Percentiles rank a stretch among this genome's conserved stretches.
phyloP scores from a whole-genome alignment of 177 flowering plant species.

The Tripterygium wilfordii region DNA sequence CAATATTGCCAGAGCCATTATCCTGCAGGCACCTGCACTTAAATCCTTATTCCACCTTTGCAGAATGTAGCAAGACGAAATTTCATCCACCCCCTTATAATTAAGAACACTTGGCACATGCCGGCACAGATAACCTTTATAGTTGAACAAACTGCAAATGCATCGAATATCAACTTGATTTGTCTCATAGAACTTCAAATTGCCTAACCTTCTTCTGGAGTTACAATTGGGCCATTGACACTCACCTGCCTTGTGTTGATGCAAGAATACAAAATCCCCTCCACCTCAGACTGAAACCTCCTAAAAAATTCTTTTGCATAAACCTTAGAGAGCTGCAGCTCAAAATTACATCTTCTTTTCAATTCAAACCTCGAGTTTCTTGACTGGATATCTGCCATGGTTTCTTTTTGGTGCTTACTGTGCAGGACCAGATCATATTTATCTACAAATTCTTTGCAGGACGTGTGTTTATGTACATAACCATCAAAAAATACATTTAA shows the following conservation, averaged over 20 bases:
- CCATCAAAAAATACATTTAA: constrained; percentile 31
- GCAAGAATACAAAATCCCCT: constrained; percentile 44
- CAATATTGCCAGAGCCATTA: constrained; percentile 8
- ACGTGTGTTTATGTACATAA: constrained; percentile 36
- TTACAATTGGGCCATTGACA: constrained; percentile 31
- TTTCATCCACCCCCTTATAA: constrained; percentile 42
- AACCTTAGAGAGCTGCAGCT: constrained; percentile 37
- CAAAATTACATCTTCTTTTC: constrained; percentile 36
- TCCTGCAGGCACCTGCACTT: constrained; percentile 19
- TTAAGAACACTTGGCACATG: constrained; percentile 43
- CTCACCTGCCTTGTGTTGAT: constrained; percentile 39
- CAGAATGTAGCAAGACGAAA: constrained; percentile 39
- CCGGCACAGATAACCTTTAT: constrained; percentile 46
- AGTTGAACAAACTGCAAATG: constrained; percentile 50
- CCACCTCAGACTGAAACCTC: constrained; percentile 42
- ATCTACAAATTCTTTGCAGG: constrained; percentile 39
- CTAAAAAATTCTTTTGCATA: constrained; percentile 41
- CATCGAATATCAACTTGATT: constrained; percentile 37
- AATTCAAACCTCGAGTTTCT: constrained; percentile 21
- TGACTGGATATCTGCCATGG: constrained; percentile 34
- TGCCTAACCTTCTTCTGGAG: constrained; percentile 29
- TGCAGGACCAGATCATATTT: constrained; percentile 42
- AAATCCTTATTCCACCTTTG: constrained; percentile 38
- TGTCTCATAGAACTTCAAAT: constrained; percentile 43
- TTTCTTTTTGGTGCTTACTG: constrained; percentile 37